A percentile compares a stretch with the other conserved stretches of the same genome.
Evolutionary conservation across 75 land plant species (phyloP).

Genomic region (Chamaecyparis obtusa): DNA sequence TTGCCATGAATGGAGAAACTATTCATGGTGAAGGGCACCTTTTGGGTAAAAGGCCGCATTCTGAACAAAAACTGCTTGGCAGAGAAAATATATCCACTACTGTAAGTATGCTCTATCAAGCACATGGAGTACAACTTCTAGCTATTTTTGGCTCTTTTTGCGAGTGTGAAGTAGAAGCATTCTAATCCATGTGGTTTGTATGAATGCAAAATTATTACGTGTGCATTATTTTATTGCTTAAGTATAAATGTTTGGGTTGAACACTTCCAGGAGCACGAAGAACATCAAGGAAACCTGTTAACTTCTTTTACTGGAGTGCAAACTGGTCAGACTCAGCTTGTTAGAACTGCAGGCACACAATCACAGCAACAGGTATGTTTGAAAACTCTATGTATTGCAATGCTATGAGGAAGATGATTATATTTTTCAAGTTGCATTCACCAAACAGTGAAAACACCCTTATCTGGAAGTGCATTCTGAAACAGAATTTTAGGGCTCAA

Average conservation of each 20-base stretch:
- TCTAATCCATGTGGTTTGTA: neutral
- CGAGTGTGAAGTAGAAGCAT: neutral
- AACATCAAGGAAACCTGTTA: constrained; percentile 8
- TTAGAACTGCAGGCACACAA: neutral
- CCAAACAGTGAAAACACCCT: neutral
- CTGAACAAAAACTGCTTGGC: neutral
- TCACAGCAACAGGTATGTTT: constrained; percentile 17
- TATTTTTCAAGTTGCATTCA: neutral
- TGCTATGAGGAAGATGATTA: neutral
- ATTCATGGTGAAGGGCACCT: constrained; percentile 19
- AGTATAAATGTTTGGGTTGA: neutral
- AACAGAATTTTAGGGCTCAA: constrained; percentile 12
- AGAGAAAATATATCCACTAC: constrained; percentile 7
- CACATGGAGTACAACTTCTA: neutral
- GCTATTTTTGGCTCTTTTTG: neutral
- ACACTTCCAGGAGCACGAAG: constrained; percentile 24
- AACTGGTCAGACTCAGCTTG: neutral
- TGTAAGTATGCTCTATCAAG: neutral
- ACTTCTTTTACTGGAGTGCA: constrained; percentile 16
- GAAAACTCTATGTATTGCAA: neutral
- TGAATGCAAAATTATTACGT: neutral
- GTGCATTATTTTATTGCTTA: neutral
- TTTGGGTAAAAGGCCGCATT: constrained; percentile 1
- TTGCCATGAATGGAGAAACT: constrained; percentile 17
- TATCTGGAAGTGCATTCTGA: neutral